Percentiles rank a stretch among this genome's conserved stretches.
Conservation (phyloP, 2,329 filamentous ascomycete species). For the Colletotrichum tofieldiae region DNA sequence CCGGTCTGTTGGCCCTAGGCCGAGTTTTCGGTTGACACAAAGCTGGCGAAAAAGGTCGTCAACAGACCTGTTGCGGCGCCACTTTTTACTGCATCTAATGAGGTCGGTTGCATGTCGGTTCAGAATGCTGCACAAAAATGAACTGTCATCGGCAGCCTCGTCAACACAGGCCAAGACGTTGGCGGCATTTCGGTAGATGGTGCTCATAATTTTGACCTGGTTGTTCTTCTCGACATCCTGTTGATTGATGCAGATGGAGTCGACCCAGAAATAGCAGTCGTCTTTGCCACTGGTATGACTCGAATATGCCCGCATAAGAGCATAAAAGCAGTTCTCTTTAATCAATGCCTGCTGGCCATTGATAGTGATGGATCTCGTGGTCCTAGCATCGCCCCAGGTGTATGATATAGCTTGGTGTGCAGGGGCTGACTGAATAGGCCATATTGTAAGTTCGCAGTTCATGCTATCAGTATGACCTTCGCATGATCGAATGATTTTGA, state of each 20-base stretch:
- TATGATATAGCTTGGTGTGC: background rate
- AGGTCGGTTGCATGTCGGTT: too few species aligned
- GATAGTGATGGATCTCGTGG: background rate
- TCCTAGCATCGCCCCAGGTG: background rate
- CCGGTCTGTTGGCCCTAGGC: too few species aligned
- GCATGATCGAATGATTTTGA: background rate
- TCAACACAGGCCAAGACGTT: too few species aligned
- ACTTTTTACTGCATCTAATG: too few species aligned
- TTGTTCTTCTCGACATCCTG: background rate
- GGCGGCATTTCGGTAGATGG: too few species aligned
- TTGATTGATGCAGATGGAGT: background rate
- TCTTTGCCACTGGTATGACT: background rate
- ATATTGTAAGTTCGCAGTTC: background rate
- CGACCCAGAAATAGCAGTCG: background rate
- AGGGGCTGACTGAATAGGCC: background rate
- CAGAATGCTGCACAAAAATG: too few species aligned
- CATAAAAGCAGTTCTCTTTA: background rate
- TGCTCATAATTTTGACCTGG: background rate
- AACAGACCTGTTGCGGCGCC: too few species aligned
- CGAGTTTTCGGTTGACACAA: too few species aligned
- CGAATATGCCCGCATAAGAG: background rate
- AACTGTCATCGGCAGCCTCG: too few species aligned
- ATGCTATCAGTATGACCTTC: background rate
- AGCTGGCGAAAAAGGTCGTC: too few species aligned
- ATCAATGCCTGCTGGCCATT: too few species aligned